These are phyloP conservation scores for Coemansia sp. DNA, from an alignment of 192 early-diverging fungal species.

Conservation along the genomic window DNA sequence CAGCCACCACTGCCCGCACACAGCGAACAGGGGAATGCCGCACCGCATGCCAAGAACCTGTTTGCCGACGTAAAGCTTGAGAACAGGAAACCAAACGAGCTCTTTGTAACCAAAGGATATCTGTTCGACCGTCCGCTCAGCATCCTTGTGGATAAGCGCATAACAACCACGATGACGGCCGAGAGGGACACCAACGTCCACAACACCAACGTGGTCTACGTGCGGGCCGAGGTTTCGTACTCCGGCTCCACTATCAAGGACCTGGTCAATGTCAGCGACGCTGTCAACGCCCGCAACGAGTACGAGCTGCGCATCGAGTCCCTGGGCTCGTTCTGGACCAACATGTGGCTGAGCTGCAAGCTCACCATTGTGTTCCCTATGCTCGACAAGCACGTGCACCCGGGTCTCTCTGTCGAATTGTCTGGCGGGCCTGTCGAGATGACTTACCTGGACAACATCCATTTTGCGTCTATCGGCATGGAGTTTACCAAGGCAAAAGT, in stretches of 20 bases:
- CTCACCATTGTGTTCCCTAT: conserved; percentile 24
- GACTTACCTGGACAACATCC: conserved; percentile 18
- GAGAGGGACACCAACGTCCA: conserved; percentile 22
- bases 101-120: conserved; percentile 28
- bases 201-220: conserved; percentile 19
- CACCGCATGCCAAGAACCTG: not conserved
- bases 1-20: not conserved
- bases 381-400: conserved; percentile 10
- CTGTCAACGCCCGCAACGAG: conserved; percentile 19
- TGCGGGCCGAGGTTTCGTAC: conserved; percentile 22
- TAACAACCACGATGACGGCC: conserved; percentile 16
- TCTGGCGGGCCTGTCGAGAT: conserved; percentile 21
- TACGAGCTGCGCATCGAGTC: conserved; percentile 39
- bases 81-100: conserved; percentile 19
- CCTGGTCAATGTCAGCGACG: conserved; percentile 13
- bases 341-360: conserved; percentile 18
- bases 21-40: not conserved
- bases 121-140: conserved; percentile 28
- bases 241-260: conserved; percentile 10
- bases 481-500: conserved; percentile 25
- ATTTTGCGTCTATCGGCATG: conserved; percentile 15
- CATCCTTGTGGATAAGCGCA: conserved; percentile 20
- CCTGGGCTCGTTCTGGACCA: conserved; percentile 22
- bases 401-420: conserved; percentile 23
- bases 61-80: conserved; percentile 15